Conservation (phyloP, 148 eudicot genomes). For the Cornus controversa region DNA sequence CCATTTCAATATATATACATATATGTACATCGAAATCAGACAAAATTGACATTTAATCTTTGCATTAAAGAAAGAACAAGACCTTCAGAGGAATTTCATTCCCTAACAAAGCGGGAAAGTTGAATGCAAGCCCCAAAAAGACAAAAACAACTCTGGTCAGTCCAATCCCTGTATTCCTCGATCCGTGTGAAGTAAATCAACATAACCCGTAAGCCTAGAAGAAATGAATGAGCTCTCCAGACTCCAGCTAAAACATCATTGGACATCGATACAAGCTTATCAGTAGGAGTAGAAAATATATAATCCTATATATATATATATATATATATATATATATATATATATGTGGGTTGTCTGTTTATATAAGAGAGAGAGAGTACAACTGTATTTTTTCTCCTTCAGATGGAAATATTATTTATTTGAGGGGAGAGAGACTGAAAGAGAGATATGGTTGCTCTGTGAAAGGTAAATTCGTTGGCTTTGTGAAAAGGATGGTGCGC, state of each 20-base stretch:
- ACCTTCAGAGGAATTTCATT: constrained; percentile 27
- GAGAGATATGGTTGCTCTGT: constrained; percentile 1
- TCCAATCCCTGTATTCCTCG: constrained; percentile 17
- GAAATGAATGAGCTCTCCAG: constrained; percentile 8
- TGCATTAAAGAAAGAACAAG: constrained; percentile 12
- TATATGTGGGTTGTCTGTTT: too few relatives aligned
- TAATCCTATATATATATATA: neutral
- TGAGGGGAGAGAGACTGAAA: neutral
- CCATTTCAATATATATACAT: neutral
- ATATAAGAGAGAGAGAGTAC: constrained; percentile 4
- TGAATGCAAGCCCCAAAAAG: neutral
- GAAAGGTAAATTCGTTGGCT: constrained; percentile 2
- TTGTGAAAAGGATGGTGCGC: neutral
- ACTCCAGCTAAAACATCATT: neutral
- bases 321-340: neutral
- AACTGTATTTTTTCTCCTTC: neutral
- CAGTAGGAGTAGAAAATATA: neutral
- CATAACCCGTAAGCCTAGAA: constrained; percentile 5
- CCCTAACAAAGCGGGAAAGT: constrained; percentile 25
- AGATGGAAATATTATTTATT: neutral
- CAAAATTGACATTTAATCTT: constrained; percentile 1
- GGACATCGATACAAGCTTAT: constrained; percentile 1
- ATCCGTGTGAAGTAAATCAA: constrained; percentile 19
- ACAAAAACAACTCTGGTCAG: neutral
- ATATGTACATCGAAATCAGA: neutral